Evolutionary conservation across 2,329 filamentous ascomycete species (phyloP), one percentile per base, ranked within the genome.

Genomic region (Colletotrichum tamarilloi): DNA sequence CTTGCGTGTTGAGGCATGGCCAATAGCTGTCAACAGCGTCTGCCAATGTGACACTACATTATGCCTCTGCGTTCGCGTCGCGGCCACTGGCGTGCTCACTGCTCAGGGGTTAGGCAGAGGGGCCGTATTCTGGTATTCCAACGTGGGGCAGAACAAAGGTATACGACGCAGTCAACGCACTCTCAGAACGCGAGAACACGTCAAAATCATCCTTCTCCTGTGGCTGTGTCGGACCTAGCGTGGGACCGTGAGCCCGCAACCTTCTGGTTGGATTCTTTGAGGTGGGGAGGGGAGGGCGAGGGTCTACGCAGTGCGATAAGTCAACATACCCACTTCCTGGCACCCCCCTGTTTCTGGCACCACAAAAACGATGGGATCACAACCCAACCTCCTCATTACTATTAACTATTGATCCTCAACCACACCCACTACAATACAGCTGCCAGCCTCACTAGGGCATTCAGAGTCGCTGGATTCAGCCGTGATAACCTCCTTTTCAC

Each of bases 221-320:
- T 73, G 67, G 70, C 70, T 70, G 70, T 65, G 67, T 73, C 60
- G 22, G 65, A 28, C 30, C 24, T 63, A 62, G 55, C 55, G 60
- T 70, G 70, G 70, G 66, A 38, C 55, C 62, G 28, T 22, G 67
- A 70, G 28, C 30, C 32, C 26, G 70, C 63, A 70, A 70, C 59
- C 32, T 52, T 65, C 70, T 62, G 56, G 59, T 57, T 62, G 60
- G 60, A 57, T 73, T 70, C 57, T 46, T 55, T 19, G 60, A n/a
- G 32, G 60, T 69, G 70, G 67, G 16, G 62, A 64, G 28, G 26
- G 42, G 42, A 52, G 26, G 28, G 42, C 11, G 52, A 14, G 60
- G 60, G 28, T 19, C 60, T 32, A 5, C 19, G 42, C 26, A 52
- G 28, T 19, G 12, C 60, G 14, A 30, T n/a, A n/a, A n/a, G n/a